A percentile compares a stretch with the other conserved stretches of the same genome.
phyloP scores from a whole-genome alignment of 2,329 filamentous ascomycete genomes.

The Elsinoe arachidis region DNA sequence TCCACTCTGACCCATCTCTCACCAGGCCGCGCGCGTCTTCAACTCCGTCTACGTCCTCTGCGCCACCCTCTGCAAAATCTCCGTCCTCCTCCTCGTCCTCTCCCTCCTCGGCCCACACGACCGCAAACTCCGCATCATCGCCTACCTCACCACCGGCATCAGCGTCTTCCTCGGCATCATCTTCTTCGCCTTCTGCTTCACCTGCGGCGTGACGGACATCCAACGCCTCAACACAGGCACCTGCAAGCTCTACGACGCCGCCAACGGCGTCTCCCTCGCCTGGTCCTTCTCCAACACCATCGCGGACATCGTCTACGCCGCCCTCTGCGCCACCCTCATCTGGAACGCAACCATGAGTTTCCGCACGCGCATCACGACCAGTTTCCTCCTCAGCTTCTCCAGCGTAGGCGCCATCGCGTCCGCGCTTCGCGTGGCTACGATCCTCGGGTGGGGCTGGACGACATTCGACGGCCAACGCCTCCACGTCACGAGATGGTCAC shows the following conservation, averaged over 20 bases:
- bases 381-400: conserved; percentile 3
- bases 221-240: background rate
- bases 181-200: conserved; percentile 3
- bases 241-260: background rate
- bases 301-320: conserved; percentile 7
- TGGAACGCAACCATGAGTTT: conserved; percentile 3
- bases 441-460: conserved; percentile 2
- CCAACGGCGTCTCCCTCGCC: background rate
- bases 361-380: background rate
- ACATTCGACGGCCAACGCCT: background rate
- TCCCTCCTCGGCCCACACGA: background rate
- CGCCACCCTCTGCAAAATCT: conserved; percentile 3
- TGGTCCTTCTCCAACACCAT: conserved; percentile 5
- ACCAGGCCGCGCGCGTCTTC: background rate
- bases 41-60: background rate
- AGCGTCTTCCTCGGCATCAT: background rate
- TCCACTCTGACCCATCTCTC: background rate
- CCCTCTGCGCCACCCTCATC: background rate
- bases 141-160: background rate
- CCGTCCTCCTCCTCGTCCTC: conserved; percentile 5
- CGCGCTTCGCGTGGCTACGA: background rate
- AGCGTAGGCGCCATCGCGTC: conserved; percentile 9
- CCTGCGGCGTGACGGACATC: background rate
- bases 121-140: background rate
- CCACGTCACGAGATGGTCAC: background rate